These are phyloP conservation scores for Starmerella khaoyaiensis DNA, from an alignment of 805 yeast genomes.

Conservation along the genomic window DNA sequence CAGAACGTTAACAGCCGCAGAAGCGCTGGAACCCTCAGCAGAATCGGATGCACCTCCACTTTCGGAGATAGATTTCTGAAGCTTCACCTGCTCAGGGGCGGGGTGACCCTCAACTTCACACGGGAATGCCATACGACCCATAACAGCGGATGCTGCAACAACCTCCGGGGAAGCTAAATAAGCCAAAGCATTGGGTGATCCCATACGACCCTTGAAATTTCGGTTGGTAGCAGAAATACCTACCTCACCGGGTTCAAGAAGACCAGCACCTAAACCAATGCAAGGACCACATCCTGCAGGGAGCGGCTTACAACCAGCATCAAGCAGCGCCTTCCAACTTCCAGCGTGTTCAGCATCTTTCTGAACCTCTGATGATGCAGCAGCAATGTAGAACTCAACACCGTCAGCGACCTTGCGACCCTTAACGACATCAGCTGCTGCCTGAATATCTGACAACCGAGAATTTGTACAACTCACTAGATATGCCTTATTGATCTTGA, in stretches of 20 bases:
- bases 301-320: slow-evolving; percentile 86
- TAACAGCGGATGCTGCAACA: slow-evolving; percentile 95
- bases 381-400: slow-evolving; percentile 94
- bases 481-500: slow-evolving; percentile 85
- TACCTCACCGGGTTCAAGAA: slow-evolving; percentile 88
- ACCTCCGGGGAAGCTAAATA: slow-evolving; percentile 95
- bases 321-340: slow-evolving; percentile 79
- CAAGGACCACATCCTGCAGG: slow-evolving; percentile 99
- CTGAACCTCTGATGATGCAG: slow-evolving; percentile 90
- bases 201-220: slow-evolving; percentile 99
- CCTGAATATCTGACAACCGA: slow-evolving; percentile 78
- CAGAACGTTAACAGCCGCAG: slow-evolving; percentile 43
- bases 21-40: slow-evolving; percentile 11
- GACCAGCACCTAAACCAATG: slow-evolving; percentile 91
- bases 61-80: slow-evolving; percentile 26
- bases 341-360: slow-evolving; percentile 82
- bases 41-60: slow-evolving; percentile 23
- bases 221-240: slow-evolving; percentile 98
- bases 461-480: slow-evolving; percentile 97
- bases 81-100: slow-evolving; percentile 40
- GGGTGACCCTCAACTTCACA: slow-evolving; percentile 60
- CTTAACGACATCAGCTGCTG: slow-evolving; percentile 80
- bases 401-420: slow-evolving; percentile 76
- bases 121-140: slow-evolving; percentile 88
- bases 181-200: slow-evolving; percentile 90